These are phyloP conservation scores for Hypoxylon sp. DNA, from an alignment of 2,329 filamentous ascomycete genomes.

Conservation along the genomic window DNA sequence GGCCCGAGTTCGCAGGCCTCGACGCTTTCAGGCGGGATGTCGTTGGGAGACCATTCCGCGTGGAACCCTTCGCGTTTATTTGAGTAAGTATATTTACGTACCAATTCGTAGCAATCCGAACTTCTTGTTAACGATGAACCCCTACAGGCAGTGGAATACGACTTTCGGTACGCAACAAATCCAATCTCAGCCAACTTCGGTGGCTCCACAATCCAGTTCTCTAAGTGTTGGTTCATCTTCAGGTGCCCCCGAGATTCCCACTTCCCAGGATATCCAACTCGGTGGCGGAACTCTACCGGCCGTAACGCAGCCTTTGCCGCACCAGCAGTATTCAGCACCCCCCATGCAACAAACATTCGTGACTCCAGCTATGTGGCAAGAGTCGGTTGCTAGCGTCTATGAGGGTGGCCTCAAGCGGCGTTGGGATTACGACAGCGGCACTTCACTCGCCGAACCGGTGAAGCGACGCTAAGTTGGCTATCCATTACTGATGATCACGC, in stretches of 20 bases:
- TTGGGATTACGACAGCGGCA: conserved; percentile 69
- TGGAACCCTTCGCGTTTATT: conserved; percentile 94
- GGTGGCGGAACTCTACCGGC: conserved; percentile 62
- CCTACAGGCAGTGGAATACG: conserved; percentile 88
- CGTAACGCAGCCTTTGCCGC: conserved; percentile 63
- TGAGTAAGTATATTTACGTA: conserved; percentile 75
- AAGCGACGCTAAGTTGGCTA: conserved; percentile 52
- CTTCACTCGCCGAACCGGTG: conserved; percentile 51
- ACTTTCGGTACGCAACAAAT: conserved; percentile 84
- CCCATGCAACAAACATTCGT: conserved; percentile 72
- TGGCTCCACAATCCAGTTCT: conserved; percentile 64
- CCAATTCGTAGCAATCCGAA: background rate
- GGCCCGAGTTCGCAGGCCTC: conserved; percentile 69
- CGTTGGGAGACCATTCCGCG: conserved; percentile 73
- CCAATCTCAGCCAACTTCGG: conserved; percentile 60
- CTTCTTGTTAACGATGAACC: conserved; percentile 42
- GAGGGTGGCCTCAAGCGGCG: conserved; percentile 74
- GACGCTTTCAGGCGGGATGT: conserved; percentile 68
- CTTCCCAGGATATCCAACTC: conserved; percentile 68
- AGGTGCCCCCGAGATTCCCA: conserved; percentile 68
- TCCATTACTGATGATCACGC: conserved; percentile 28
- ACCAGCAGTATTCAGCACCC: conserved; percentile 68
- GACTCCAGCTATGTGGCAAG: conserved; percentile 81
- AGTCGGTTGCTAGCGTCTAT: conserved; percentile 78
- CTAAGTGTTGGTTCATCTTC: conserved; percentile 68